phyloP scores from a whole-genome alignment of 2,329 filamentous ascomycete species.

The Leptographium lundbergii region DNA sequence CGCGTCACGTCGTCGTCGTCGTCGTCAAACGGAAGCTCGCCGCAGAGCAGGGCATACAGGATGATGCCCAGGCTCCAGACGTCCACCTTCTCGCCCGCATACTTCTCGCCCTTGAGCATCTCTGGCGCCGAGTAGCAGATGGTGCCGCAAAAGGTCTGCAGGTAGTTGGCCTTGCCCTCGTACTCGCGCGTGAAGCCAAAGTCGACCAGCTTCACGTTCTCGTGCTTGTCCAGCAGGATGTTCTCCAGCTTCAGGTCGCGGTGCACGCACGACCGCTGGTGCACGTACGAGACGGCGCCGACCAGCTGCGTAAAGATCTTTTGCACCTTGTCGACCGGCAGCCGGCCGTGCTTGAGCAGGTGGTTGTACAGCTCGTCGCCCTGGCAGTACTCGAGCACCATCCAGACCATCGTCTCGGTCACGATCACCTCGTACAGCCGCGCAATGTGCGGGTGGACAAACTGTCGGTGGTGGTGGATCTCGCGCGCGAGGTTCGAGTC shows the following conservation, averaged over 20 bases:
- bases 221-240: slow-evolving; percentile 88
- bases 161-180: slow-evolving; percentile 82
- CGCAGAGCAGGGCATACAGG: slow-evolving; percentile 67
- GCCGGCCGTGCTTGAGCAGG: slow-evolving; percentile 71
- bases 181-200: slow-evolving; percentile 98
- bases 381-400: slow-evolving; percentile 91
- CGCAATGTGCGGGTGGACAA: slow-evolving; percentile 93
- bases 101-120: slow-evolving; percentile 97
- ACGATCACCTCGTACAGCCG: slow-evolving; percentile 96
- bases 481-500: slow-evolving; percentile 93
- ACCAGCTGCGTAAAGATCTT: slow-evolving; percentile 94
- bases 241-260: slow-evolving; percentile 95
- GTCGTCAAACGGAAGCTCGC: slow-evolving; percentile 89
- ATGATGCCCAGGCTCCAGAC: slow-evolving; percentile 88
- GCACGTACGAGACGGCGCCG: slow-evolving; percentile 88
- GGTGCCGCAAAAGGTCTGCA: slow-evolving; percentile 96
- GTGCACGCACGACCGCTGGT: slow-evolving; percentile 90
- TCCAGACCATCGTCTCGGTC: slow-evolving; percentile 87
- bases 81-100: slow-evolving; percentile 94
- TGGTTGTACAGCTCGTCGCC: slow-evolving; percentile 97
- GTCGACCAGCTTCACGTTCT: slow-evolving; percentile 94
- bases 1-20: slow-evolving; percentile 86
- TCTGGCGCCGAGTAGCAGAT: slow-evolving; percentile 96
- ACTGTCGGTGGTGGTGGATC: slow-evolving; percentile 97
- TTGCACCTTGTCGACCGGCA: slow-evolving; percentile 78